These are phyloP conservation scores for Paecilomyces sp. DNA, from an alignment of 2,329 filamentous ascomycete species.

Conservation along the genomic window DNA sequence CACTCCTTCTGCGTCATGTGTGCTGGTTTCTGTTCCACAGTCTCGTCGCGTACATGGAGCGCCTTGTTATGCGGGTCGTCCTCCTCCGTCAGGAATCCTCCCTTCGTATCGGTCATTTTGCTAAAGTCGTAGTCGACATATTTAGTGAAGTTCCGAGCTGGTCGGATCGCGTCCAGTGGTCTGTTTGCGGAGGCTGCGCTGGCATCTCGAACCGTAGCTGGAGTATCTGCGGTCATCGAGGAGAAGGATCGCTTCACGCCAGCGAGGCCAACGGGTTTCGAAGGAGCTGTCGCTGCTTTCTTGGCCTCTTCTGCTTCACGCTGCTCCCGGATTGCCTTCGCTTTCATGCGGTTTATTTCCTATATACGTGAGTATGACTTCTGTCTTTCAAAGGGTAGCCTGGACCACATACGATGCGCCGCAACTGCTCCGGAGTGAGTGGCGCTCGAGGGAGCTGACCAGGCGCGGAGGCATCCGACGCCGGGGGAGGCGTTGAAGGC, in stretches of 20 bases:
- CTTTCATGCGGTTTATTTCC: constrained; percentile 82
- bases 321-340: constrained; percentile 76
- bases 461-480: not conserved
- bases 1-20: constrained; percentile 88
- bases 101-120: constrained; percentile 96
- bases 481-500: constrained; percentile 7
- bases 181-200: constrained; percentile 24
- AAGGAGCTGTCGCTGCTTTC: constrained; percentile 23
- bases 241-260: constrained; percentile 68
- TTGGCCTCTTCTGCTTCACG: constrained; percentile 55
- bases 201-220: constrained; percentile 63
- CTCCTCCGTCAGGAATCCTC: constrained; percentile 82
- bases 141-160: constrained; percentile 82
- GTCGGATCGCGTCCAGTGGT: constrained; percentile 52
- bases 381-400: not conserved
- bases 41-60: constrained; percentile 50
- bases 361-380: constrained; percentile 29
- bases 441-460: constrained; percentile 34
- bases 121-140: constrained; percentile 98
- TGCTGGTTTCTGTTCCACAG: constrained; percentile 62
- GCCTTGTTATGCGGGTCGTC: constrained; percentile 88
- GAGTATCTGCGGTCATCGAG: constrained; percentile 50
- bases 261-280: constrained; percentile 38
- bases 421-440: constrained; percentile 55
- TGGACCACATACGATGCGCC: constrained; percentile 43